Evolutionary conservation across 768 basidiomycete genomes (phyloP).

Genomic region (Heimioporus sp.): DNA sequence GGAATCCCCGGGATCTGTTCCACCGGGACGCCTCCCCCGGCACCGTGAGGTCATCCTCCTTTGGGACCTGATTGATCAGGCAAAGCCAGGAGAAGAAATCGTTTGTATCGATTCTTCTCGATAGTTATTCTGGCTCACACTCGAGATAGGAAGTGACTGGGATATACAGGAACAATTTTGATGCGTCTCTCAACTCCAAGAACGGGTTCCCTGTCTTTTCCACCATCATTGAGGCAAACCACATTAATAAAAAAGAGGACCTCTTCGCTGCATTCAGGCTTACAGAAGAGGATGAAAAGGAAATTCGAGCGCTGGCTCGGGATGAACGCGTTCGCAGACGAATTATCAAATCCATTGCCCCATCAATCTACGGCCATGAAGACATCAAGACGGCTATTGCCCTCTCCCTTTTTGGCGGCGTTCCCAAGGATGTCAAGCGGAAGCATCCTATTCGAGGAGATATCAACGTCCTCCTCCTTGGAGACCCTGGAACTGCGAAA

Average conservation of each 20-base stretch:
- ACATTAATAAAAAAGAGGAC: constrained; percentile 99
- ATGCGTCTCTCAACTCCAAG: constrained; percentile 95
- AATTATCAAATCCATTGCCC: constrained; percentile 97
- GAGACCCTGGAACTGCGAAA: constrained; percentile 98
- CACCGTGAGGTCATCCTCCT: constrained; percentile 96
- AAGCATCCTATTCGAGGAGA: constrained; percentile 97
- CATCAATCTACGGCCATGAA: constrained; percentile 98
- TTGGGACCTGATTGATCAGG: constrained; percentile 97
- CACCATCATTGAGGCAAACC: constrained; percentile 96
- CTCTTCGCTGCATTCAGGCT: constrained; percentile 97
- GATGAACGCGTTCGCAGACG: constrained; percentile 96
- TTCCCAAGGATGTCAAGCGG: constrained; percentile 93
- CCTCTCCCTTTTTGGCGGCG: constrained; percentile 91
- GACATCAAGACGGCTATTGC: constrained; percentile 98
- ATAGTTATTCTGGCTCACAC: constrained; percentile 6
- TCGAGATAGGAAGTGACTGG: constrained; percentile 86
- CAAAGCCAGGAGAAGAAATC: constrained; percentile 98
- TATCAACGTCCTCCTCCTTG: constrained; percentile 93
- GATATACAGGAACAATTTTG: constrained; percentile 98
- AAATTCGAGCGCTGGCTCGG: constrained; percentile 81
- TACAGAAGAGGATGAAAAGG: constrained; percentile 94
- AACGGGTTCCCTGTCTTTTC: constrained; percentile 99
- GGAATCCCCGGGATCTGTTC: constrained; percentile 96
- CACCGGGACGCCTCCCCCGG: constrained; percentile 93
- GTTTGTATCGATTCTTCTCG: constrained; percentile 44